phyloP scores from a whole-genome alignment of 495 filamentous ascomycete species.

The Friedmanniomyces simplex region DNA sequence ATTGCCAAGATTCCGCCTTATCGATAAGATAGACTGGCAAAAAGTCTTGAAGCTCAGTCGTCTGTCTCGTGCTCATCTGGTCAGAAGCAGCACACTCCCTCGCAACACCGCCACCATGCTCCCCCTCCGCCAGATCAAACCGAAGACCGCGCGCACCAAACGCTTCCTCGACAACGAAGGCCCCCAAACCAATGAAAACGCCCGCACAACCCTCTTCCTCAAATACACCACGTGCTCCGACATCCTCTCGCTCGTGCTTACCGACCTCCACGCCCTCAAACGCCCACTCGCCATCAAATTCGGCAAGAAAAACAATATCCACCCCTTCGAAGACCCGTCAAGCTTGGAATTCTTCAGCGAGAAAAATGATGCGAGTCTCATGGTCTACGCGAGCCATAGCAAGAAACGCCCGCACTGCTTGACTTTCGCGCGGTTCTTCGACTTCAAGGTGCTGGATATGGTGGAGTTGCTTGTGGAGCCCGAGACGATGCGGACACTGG shows the following conservation, averaged over 20 bases:
- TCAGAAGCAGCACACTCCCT: not conserved
- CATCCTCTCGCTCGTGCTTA: constrained; percentile 65
- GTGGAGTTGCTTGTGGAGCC: constrained; percentile 71
- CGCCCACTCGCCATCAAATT: constrained; percentile 73
- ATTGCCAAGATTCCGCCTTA: constrained; percentile 5
- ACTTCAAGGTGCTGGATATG: constrained; percentile 83
- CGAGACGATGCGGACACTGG: constrained; percentile 52
- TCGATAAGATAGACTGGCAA: not conserved
- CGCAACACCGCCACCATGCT: constrained; percentile 3
- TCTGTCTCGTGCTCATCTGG: not conserved
- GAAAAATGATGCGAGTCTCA: constrained; percentile 82
- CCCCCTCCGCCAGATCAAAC: constrained; percentile 42
- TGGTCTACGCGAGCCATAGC: constrained; percentile 68
- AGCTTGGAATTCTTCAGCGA: constrained; percentile 85
- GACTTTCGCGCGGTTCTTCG: constrained; percentile 73
- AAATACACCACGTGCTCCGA: constrained; percentile 71
- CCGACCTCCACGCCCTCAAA: constrained; percentile 71
- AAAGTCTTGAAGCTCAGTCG: not conserved
- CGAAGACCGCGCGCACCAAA: constrained; percentile 87
- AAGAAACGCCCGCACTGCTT: constrained; percentile 92
- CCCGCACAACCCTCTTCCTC: constrained; percentile 77
- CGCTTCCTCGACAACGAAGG: constrained; percentile 81
- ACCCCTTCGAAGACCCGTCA: constrained; percentile 82
- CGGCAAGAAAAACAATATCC: constrained; percentile 87
- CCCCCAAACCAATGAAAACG: constrained; percentile 78